phyloP scores from a whole-genome alignment of 345 rosid species.

The Cardiospermum halicacabum region DNA sequence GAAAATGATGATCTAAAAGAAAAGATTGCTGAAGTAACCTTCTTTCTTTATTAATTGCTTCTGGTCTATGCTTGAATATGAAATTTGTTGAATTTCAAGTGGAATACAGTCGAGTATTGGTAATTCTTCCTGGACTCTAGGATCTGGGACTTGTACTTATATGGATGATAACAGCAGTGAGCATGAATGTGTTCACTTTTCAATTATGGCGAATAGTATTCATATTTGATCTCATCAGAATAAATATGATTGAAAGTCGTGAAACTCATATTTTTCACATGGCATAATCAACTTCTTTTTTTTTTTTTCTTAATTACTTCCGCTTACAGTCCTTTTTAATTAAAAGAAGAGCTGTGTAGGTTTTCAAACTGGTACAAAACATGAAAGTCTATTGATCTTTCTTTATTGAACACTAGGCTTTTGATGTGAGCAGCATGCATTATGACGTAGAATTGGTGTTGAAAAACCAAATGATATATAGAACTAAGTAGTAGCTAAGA shows the following conservation, averaged over 20 bases:
- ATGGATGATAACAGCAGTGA: neutral
- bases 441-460: neutral
- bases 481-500: neutral
- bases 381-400: neutral
- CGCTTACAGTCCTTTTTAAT: neutral
- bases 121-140: neutral
- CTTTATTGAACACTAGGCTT: neutral
- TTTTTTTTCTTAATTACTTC: neutral
- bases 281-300: neutral
- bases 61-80: neutral
- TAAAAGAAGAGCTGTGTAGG: neutral
- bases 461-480: neutral
- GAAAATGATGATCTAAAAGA: conserved; percentile 69
- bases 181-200: neutral
- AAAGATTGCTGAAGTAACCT: conserved; percentile 77
- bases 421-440: neutral
- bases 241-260: no score
- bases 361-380: neutral
- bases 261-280: neutral
- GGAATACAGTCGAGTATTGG: neutral
- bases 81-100: neutral
- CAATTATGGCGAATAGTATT: no score
- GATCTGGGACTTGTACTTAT: neutral
- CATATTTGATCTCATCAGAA: neutral
- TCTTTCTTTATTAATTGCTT: conserved; percentile 15